Base-by-base conservation (phyloP, 257 asterid genomes). In the Avicennia marina region DNA sequence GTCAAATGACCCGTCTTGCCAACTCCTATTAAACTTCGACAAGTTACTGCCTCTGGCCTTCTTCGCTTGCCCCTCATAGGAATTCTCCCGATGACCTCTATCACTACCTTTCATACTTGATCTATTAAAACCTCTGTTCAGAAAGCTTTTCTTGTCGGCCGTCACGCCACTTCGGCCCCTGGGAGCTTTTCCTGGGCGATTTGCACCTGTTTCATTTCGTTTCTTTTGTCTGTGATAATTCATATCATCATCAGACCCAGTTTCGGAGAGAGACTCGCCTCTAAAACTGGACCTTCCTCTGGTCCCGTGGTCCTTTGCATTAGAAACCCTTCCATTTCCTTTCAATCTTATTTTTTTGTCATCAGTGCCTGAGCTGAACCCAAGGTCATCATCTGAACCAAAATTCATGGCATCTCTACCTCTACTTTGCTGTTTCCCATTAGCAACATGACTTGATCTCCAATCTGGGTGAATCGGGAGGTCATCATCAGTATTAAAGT, bases 401-500 rank as follows among this genome's bases (percentile, higher is more conserved):
- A 75, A 85, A 42, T 45, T 63, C 76, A 45, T 48, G 38, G 78
- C 40, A 42, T 62, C 72, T 68, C 81, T 69, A 10, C 66, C 71
- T 71, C 72, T 62, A 38, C 58, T 73, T 66, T 59, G 75, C 60
- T 64, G 80, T 62, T 75, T 78, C 15, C 26, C 51, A 29, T 74
- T 67, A 49, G 87, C 79, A 45, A 64, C 84, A 60, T 85, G 94
- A 51, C 86, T 81, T 15, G 94, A 81, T 66, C 81, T 87, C 94
- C 89, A 64, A 1, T 85, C 72, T 1, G 90, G 90, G 66, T 81
- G 85, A 71, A 79, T 31, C 11, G 94, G 96, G 58, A 84, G 88
- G 65, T 87, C 96, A 74, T 87, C 94, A 61, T 87, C 94, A 18
- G 94, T 77, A 59, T 72, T 82, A 47, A 82, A 81, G 65, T 75